phyloP scores from a whole-genome alignment of 169 alveolate species.

The Neospora caninum region DNA sequence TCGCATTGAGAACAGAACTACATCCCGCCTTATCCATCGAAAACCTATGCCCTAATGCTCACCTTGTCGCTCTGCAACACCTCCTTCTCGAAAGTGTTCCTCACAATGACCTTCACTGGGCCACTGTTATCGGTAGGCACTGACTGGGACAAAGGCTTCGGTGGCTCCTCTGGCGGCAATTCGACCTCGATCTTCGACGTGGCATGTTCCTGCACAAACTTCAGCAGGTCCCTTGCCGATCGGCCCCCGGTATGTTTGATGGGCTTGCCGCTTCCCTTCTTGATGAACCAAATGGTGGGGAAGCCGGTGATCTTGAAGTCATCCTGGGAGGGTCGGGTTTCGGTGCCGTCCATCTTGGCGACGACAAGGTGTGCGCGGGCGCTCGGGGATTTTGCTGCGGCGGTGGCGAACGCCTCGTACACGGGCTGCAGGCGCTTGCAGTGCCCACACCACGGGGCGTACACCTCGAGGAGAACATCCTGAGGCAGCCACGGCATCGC shows the following conservation, averaged over 20 bases:
- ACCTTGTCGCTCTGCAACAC: slow-evolving; percentile 82
- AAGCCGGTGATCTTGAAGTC: slow-evolving; percentile 25
- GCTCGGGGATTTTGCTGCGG: neutral
- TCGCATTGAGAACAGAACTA: slow-evolving; percentile 73
- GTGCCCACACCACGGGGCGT: slow-evolving; percentile 98
- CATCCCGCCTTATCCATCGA: neutral
- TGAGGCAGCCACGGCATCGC: neutral
- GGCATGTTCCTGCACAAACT: slow-evolving; percentile 50
- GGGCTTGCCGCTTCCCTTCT: slow-evolving; percentile 53
- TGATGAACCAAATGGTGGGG: slow-evolving; percentile 62
- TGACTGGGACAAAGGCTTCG: slow-evolving; percentile 80
- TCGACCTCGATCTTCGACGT: slow-evolving; percentile 31
- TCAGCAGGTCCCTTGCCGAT: slow-evolving; percentile 13
- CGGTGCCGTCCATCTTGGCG: neutral
- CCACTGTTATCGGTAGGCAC: slow-evolving; percentile 85
- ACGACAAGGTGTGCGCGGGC: neutral
- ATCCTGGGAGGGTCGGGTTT: neutral
- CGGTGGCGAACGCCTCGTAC: slow-evolving; percentile 47
- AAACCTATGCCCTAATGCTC: neutral
- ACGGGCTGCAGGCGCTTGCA: slow-evolving; percentile 93
- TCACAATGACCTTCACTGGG: slow-evolving; percentile 80
- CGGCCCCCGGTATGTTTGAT: slow-evolving; percentile 18
- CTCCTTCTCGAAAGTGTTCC: slow-evolving; percentile 26
- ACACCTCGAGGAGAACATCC: slow-evolving; percentile 91
- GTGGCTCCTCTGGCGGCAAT: neutral